These are phyloP conservation scores for Yamadazyma siamensis DNA, from an alignment of 1,139 yeast species.

Conservation along the genomic window DNA sequence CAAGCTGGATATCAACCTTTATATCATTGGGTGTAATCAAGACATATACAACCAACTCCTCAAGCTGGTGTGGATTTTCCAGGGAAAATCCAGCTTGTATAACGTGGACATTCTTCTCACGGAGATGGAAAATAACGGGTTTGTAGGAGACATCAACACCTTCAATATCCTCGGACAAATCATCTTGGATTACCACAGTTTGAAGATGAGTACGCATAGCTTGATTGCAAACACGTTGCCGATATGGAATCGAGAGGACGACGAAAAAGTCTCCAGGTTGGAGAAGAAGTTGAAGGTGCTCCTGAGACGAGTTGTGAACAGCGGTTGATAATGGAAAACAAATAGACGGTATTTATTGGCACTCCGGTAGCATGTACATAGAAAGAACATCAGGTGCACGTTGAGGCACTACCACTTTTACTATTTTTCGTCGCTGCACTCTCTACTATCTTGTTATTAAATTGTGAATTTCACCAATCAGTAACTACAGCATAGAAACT, in stretches of 20 bases:
- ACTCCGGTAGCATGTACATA: too few species aligned
- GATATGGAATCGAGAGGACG: constrained; percentile 39
- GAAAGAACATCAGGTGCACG: too few species aligned
- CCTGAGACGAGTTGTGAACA: background rate
- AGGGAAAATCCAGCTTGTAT: constrained; percentile 35
- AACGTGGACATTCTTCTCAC: constrained; percentile 31
- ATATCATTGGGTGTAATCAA: constrained; percentile 39
- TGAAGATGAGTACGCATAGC: constrained; percentile 27
- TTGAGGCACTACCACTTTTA: too few species aligned
- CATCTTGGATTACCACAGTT: constrained; percentile 31
- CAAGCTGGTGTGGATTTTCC: constrained; percentile 35
- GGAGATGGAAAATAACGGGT: constrained; percentile 45
- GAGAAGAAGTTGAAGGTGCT: constrained; percentile 18
- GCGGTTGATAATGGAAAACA: too few species aligned
- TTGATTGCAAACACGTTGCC: constrained; percentile 18
- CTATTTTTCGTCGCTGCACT: too few species aligned
- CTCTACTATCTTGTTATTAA: too few species aligned
- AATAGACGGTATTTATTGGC: too few species aligned
- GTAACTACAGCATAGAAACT: too few species aligned
- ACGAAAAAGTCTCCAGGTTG: constrained; percentile 26
- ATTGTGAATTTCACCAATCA: too few species aligned
- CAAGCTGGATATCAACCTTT: constrained; percentile 30
- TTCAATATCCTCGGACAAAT: constrained; percentile 36
- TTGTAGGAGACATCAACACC: constrained; percentile 34
- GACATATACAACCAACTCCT: constrained; percentile 41